Base-by-base conservation (phyloP, 805 yeast genomes). In the Candida bentonensis region DNA sequence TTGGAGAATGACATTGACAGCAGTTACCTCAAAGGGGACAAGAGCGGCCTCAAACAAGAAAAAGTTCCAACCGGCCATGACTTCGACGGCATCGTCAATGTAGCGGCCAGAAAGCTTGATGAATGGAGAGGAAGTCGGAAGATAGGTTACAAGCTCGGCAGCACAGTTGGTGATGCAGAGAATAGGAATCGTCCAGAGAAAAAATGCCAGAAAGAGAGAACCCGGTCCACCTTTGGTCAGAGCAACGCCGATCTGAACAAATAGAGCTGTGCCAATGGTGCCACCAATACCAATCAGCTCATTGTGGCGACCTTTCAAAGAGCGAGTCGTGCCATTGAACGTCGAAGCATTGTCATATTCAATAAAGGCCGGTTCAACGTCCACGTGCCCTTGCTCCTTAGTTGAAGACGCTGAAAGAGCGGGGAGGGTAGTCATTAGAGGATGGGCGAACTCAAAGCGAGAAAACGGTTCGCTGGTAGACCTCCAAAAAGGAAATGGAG, bases 11-110 rank as follows among this genome's bases (percentile, higher is more conserved):
- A 85, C 72, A 51, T 83, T 82, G 5, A 81, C 88, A 3, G 87
- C 82, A 5, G 82, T 82, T 44, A 85, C 78, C 61, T 85, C 95
- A 54, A 79, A 82, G 2, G 95, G 94, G 42, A 84, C 79, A 47
- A 78, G 76, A 0, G 82, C 78, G 50, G 87, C 79, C 57, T 82
- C 80, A 53, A 82, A 64, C 49, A 82, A 67, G 74, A 82, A 82
- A 55, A 80, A 83, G 56, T 83, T 82, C 80, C 85, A 83, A 22
- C 89, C 86, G 2, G 81, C 76, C 69, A 74, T 73, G 40, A 81
- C 73, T 51, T 82, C 89, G 44, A 81, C 63, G 0, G 94, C 82
- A 39, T 76, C 78, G 57, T 83, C 92, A 43, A 77, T 76, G 58
- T 84, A 82, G 44, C 89, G 63, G 15, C 86, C 84, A 0, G 87